Conservation (phyloP, 345 rosid genomes). For the Litchi chinensis region DNA sequence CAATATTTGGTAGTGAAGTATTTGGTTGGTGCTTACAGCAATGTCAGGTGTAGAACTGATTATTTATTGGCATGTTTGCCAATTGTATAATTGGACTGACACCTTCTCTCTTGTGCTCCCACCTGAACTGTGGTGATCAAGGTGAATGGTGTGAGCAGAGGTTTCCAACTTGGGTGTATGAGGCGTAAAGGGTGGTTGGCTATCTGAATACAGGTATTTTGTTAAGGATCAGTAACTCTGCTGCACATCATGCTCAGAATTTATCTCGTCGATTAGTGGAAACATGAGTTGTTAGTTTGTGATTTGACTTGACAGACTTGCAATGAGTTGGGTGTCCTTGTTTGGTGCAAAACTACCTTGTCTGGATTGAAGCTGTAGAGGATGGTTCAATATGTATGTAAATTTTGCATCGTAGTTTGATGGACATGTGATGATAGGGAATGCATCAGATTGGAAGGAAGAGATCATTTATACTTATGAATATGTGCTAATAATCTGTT, state of each 20-base stretch:
- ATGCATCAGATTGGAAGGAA: background rate
- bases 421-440: background rate
- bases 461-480: background rate
- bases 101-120: background rate
- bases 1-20: background rate
- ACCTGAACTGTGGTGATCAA: background rate
- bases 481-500: background rate
- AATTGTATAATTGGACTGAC: background rate
- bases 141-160: background rate
- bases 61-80: background rate
- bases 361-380: background rate
- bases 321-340: background rate
- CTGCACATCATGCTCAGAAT: background rate
- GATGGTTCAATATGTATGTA: background rate
- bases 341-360: background rate
- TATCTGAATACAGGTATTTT: background rate
- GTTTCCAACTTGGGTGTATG: background rate
- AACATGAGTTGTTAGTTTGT: background rate
- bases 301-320: background rate
- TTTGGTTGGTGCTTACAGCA: background rate
- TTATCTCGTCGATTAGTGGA: background rate
- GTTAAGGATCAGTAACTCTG: too few species aligned
- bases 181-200: background rate
- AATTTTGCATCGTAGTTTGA: background rate
- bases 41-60: background rate